Evolutionary conservation across 371 early-diverging fungal genomes (phyloP).

Genomic region (Funneliformis caledonium): DNA sequence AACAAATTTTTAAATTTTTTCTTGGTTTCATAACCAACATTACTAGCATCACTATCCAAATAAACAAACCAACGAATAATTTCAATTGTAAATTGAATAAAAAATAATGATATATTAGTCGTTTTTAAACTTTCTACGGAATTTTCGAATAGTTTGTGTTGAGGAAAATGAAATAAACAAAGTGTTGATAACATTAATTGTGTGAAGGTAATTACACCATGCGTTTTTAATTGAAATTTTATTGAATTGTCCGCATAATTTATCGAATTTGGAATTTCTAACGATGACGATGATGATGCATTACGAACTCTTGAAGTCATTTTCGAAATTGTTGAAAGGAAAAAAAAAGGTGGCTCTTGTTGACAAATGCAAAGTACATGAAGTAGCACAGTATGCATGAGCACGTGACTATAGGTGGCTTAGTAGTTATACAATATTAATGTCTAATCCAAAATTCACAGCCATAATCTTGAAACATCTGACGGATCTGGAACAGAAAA

Average conservation of each 20-base stretch:
- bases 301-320: not conserved
- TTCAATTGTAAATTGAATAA: slow-evolving; percentile 31
- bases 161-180: slow-evolving; percentile 24
- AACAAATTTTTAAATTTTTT: not conserved
- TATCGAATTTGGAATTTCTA: not conserved
- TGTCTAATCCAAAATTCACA: too few species aligned
- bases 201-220: slow-evolving; percentile 8
- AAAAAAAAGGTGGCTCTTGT: too few species aligned
- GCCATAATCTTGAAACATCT: too few species aligned
- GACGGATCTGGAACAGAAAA: too few species aligned
- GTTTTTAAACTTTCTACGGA: slow-evolving; percentile 7
- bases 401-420: too few species aligned
- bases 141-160: slow-evolving; percentile 21
- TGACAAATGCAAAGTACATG: too few species aligned
- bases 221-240: slow-evolving; percentile 12
- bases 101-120: not conserved
- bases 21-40: not conserved
- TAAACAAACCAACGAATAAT: slow-evolving; percentile 20
- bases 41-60: slow-evolving; percentile 2
- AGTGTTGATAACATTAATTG: slow-evolving; percentile 26
- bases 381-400: too few species aligned
- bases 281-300: not conserved
- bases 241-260: not conserved
- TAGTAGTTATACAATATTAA: too few species aligned
- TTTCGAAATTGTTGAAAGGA: not conserved